Conservation (phyloP, 164 flowering plant species). For the Litsea cubeba region DNA sequence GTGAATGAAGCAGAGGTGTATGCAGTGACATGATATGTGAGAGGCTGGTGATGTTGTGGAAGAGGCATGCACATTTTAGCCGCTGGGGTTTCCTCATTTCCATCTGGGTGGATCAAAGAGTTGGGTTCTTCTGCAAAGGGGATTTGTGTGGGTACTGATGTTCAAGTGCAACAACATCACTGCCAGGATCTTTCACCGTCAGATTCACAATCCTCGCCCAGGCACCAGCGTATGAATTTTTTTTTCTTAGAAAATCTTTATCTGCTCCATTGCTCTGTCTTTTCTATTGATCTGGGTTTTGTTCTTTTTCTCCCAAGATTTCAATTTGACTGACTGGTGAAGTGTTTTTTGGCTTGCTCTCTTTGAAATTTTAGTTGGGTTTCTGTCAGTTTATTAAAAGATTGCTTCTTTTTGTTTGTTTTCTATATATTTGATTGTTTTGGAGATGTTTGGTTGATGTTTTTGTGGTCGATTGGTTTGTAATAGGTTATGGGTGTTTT, state of each 20-base stretch:
- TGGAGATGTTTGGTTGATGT: neutral
- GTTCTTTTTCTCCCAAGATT: neutral
- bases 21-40: too few species aligned
- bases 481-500: too few species aligned
- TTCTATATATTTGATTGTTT: neutral
- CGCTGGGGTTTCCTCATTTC: neutral
- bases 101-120: neutral
- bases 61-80: constrained; percentile 9
- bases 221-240: constrained; percentile 49
- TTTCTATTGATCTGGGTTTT: neutral
- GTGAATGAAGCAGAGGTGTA: too few species aligned
- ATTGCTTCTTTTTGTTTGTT: neutral
- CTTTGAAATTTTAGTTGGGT: neutral
- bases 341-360: neutral
- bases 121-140: neutral
- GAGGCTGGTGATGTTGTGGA: neutral
- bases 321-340: neutral
- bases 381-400: neutral
- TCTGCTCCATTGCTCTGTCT: neutral
- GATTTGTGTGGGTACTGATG: constrained; percentile 29
- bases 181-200: constrained; percentile 62
- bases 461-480: neutral
- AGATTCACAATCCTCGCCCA: constrained; percentile 55
- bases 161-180: constrained; percentile 52
- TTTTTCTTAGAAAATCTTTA: neutral